phyloP scores from a whole-genome alignment of 83 land plant genomes.

The Larix sibirica region DNA sequence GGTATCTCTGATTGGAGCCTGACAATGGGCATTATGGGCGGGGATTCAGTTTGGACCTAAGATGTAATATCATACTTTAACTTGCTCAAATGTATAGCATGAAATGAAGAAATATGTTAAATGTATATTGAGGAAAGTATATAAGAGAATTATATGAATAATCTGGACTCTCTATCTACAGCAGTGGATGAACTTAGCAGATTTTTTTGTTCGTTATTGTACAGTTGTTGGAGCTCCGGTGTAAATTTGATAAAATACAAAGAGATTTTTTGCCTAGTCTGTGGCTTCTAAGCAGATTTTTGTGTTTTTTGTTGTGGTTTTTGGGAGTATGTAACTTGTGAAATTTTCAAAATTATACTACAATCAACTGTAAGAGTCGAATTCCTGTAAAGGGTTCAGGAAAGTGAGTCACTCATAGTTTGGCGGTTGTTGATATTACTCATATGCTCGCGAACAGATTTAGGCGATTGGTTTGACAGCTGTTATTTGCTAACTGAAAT shows the following conservation, averaged over 20 bases:
- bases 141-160: constrained; percentile 3
- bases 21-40: neutral
- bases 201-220: neutral
- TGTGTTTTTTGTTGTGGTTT: too few relatives aligned
- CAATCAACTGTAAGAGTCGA: constrained; percentile 4
- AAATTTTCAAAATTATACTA: neutral
- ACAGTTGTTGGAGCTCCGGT: neutral
- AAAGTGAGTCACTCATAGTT: neutral
- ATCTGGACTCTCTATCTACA: neutral
- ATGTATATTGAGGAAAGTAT: neutral
- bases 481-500: neutral
- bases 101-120: neutral
- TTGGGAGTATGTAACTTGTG: neutral
- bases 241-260: too few relatives aligned
- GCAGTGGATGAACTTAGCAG: neutral
- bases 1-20: neutral
- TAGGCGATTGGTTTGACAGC: neutral
- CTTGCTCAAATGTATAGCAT: neutral
- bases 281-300: neutral
- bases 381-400: neutral
- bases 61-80: neutral
- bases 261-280: neutral
- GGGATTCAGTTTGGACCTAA: neutral
- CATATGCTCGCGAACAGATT: neutral
- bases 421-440: neutral